These are phyloP conservation scores for Ophiocordyceps unilateralis DNA, from an alignment of 2,329 filamentous ascomycete species.

Conservation along the genomic window DNA sequence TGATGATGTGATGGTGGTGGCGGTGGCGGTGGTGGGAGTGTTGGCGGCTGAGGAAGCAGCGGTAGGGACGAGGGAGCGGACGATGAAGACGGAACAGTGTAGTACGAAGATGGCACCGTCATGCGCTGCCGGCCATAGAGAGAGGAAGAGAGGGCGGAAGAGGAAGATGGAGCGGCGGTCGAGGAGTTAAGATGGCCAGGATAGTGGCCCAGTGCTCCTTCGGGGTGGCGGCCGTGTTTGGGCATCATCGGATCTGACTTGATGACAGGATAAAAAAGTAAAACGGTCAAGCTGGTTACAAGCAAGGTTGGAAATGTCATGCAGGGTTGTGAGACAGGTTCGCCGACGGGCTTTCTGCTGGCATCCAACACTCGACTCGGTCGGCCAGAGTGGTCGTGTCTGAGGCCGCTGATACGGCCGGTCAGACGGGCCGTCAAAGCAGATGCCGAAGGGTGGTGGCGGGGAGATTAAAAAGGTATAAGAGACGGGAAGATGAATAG, in stretches of 20 bases:
- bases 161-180: slow-evolving; percentile 24
- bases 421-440: not conserved
- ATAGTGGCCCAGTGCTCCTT: slow-evolving; percentile 14
- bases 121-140: slow-evolving; percentile 25
- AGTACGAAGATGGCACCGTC: slow-evolving; percentile 22
- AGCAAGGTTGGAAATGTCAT: not conserved
- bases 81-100: slow-evolving; percentile 18
- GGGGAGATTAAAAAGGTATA: too few relatives aligned
- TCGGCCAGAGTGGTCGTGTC: too few relatives aligned
- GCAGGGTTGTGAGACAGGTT: slow-evolving; percentile 3
- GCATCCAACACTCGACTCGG: too few relatives aligned
- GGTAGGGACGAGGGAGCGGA: slow-evolving; percentile 12
- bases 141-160: slow-evolving; percentile 21
- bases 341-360: not conserved
- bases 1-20: not conserved
- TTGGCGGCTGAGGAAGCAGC: slow-evolving; percentile 4
- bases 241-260: slow-evolving; percentile 20
- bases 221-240: slow-evolving; percentile 24
- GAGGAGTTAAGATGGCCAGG: slow-evolving; percentile 20
- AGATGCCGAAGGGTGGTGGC: slow-evolving; percentile 3
- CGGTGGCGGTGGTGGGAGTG: not conserved
- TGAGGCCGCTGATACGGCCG: not conserved
- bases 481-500: not conserved
- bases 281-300: too few relatives aligned
- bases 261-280: slow-evolving; percentile 2